Evolutionary conservation across 176 grass and related monocot species (phyloP).

Genomic region (Raddia guianensis): DNA sequence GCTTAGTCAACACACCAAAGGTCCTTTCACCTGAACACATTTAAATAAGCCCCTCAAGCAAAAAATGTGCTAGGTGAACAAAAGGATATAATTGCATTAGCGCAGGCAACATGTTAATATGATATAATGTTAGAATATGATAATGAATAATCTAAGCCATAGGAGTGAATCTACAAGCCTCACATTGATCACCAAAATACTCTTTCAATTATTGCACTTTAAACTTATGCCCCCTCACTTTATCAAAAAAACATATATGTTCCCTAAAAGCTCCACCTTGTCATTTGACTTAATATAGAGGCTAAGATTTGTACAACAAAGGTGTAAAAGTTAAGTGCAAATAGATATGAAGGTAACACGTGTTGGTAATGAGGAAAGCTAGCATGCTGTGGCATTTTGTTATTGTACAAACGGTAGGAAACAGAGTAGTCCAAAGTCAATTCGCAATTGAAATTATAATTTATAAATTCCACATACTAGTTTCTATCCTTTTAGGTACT

Average conservation of each 20-base stretch:
- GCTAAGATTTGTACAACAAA: not conserved
- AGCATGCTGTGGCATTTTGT: not conserved
- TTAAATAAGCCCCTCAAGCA: slow-evolving; percentile 19
- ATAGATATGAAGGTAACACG: not conserved
- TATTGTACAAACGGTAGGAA: not conserved
- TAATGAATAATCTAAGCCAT: slow-evolving; percentile 10
- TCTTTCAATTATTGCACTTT: not conserved
- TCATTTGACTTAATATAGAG: slow-evolving; percentile 10
- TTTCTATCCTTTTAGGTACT: not conserved
- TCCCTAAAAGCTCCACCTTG: not conserved
- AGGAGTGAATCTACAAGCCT: slow-evolving; percentile 1
- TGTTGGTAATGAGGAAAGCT: not conserved
- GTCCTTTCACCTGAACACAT: slow-evolving; percentile 74
- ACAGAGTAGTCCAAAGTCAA: not conserved
- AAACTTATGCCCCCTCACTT: not conserved
- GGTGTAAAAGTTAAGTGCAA: not conserved
- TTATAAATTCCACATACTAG: not conserved
- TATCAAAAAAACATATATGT: not conserved
- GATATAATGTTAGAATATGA: slow-evolving; percentile 2
- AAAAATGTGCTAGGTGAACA: slow-evolving; percentile 35
- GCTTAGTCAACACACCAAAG: slow-evolving; percentile 84
- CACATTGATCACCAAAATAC: not conserved
- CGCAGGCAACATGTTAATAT: slow-evolving; percentile 9
- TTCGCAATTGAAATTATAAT: not conserved
- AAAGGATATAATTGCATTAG: slow-evolving; percentile 16